Base-by-base conservation (phyloP, 768 basidiomycete genomes). In the Boletus pseudopeckii region DNA sequence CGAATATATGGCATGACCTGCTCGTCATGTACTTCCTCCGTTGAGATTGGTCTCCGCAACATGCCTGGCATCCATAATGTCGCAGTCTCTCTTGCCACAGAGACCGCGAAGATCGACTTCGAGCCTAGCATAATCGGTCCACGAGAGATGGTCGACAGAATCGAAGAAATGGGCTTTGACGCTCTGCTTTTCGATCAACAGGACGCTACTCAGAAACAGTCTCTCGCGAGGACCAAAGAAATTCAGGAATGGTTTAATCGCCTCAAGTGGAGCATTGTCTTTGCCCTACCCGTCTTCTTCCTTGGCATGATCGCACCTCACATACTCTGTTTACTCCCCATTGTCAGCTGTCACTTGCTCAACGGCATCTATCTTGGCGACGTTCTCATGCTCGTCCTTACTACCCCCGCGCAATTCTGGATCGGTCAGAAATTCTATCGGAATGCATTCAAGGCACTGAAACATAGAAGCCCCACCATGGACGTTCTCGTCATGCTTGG, bases 401-500 rank as follows among this genome's bases (percentile, higher is more conserved):
- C 93, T 9, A 88, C 95, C 3, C 95, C 95, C 7, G 85, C 92
- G 3, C 97, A 98, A 66, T 91, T 93, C 63, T 96, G 90, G 85
- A 77, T 98, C 37, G 97, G 93, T 3, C 74, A 73, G 50, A 85
- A 85, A 59, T 98, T 98, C 72, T 96, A 97, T 70, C 79, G 79
- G 40, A 90, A 85, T 56, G 94, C 97, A 8, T 97, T 81, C 77
- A 96, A 95, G 71, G 85, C 94, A 5, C 75, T 98, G 48, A 90
- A 83, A 67, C 97, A 99, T 70, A 80, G 84, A 28, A 80, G 84
- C 9, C 90, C 94, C 7, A 99, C 96, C 2, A 99, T 99, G 96
- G 97, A 99, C 69, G 93, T 98, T 38, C 88, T 99, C 42, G 83
- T 99, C 64, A 90, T 94, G 72, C 80, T 98, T 33, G 97, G 96